These are phyloP conservation scores for Phialemonium atrogriseum DNA, from an alignment of 2,329 filamentous ascomycete species.

Conservation along the genomic window DNA sequence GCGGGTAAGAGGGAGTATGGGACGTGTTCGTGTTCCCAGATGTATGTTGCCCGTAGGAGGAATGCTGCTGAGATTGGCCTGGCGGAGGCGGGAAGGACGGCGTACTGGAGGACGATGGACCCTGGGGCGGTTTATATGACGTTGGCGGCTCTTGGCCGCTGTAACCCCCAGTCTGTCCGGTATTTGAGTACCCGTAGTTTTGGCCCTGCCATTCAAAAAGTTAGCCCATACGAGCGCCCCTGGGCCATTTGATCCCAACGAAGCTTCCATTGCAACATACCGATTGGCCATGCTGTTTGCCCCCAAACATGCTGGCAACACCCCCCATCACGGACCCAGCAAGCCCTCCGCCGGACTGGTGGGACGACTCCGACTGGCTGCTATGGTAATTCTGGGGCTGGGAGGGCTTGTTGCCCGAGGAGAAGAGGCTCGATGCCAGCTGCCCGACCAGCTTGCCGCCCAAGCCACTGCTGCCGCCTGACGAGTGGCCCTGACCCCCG, in stretches of 20 bases:
- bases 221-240: not conserved
- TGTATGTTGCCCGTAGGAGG: conserved; percentile 14
- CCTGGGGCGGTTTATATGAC: conserved; percentile 45
- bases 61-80: conserved; percentile 13
- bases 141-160: conserved; percentile 54
- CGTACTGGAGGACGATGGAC: conserved; percentile 9
- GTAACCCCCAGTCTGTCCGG: conserved; percentile 47
- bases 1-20: conserved; percentile 11
- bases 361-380: conserved; percentile 28
- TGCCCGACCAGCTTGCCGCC: conserved; percentile 48
- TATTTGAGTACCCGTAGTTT: conserved; percentile 56
- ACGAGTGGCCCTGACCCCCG: conserved; percentile 16
- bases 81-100: conserved; percentile 14
- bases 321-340: conserved; percentile 47
- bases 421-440: conserved; percentile 47
- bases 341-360: conserved; percentile 35
- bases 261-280: conserved; percentile 20
- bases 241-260: not conserved
- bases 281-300: conserved; percentile 31
- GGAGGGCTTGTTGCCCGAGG: conserved; percentile 37
- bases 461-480: conserved; percentile 20
- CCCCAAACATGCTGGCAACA: conserved; percentile 43
- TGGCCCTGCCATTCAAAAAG: conserved; percentile 29
- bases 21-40: conserved; percentile 11
- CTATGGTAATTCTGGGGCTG: conserved; percentile 41